phyloP scores from a whole-genome alignment of 495 filamentous ascomycete species.

The Hyaloscypha hepaticicola region DNA sequence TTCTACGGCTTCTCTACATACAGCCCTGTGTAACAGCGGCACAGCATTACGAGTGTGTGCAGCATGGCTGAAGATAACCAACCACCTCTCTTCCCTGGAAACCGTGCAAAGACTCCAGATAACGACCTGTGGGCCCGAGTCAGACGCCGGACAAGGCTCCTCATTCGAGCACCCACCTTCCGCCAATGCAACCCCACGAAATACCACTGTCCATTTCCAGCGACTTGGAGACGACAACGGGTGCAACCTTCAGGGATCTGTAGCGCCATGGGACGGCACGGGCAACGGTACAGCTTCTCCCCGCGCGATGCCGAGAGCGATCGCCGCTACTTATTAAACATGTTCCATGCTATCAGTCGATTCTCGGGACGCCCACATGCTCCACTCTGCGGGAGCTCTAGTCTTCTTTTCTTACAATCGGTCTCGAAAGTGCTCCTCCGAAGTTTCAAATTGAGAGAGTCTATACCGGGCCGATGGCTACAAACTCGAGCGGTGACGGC shows the following conservation, averaged over 20 bases:
- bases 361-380: background rate
- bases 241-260: background rate
- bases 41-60: too few species aligned
- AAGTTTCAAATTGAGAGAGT: background rate
- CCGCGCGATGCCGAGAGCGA: background rate
- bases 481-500: background rate
- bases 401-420: background rate
- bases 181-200: background rate
- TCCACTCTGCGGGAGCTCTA: background rate
- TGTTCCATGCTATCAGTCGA: background rate
- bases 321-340: background rate
- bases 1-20: too few species aligned
- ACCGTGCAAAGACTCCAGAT: too few species aligned
- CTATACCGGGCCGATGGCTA: background rate
- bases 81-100: too few species aligned
- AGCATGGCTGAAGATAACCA: too few species aligned
- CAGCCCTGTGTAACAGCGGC: too few species aligned
- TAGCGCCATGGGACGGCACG: background rate
- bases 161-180: background rate
- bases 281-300: background rate
- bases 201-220: background rate
- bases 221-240: background rate
- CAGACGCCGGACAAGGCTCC: background rate
- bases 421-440: background rate
- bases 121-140: too few species aligned